phyloP scores from a whole-genome alignment of 2,329 filamentous ascomycete species.

The Pyricularia sp. region DNA sequence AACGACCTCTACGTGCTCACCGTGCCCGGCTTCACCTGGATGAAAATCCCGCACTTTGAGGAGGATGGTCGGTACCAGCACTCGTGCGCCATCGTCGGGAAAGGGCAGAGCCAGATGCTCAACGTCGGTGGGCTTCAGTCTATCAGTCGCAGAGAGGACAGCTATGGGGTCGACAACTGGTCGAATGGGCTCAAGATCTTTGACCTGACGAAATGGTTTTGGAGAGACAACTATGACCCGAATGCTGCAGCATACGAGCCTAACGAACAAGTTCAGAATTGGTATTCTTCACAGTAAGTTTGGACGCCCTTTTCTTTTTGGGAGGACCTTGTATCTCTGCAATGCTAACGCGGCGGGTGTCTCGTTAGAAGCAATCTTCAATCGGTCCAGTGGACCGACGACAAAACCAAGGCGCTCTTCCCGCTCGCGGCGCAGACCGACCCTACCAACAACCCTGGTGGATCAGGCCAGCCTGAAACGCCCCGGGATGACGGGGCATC shows the following conservation, averaged over 20 bases:
- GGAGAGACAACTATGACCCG: neutral
- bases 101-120: neutral
- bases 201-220: neutral
- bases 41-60: neutral
- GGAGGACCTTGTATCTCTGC: neutral
- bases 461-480: neutral
- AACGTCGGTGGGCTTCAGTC: neutral
- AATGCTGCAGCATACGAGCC: neutral
- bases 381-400: neutral
- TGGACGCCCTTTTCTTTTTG: neutral
- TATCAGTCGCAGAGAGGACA: neutral
- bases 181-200: neutral
- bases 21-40: neutral
- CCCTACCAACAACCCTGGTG: neutral
- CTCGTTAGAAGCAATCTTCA: neutral
- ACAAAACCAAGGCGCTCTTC: neutral
- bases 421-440: neutral
- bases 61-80: neutral
- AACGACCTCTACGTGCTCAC: neutral
- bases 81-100: neutral
- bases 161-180: neutral
- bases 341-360: neutral
- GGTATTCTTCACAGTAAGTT: neutral
- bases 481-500: neutral
- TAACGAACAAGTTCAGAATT: neutral